phyloP scores from a whole-genome alignment of 2,329 filamentous ascomycete species.

The Colletotrichum melonis region DNA sequence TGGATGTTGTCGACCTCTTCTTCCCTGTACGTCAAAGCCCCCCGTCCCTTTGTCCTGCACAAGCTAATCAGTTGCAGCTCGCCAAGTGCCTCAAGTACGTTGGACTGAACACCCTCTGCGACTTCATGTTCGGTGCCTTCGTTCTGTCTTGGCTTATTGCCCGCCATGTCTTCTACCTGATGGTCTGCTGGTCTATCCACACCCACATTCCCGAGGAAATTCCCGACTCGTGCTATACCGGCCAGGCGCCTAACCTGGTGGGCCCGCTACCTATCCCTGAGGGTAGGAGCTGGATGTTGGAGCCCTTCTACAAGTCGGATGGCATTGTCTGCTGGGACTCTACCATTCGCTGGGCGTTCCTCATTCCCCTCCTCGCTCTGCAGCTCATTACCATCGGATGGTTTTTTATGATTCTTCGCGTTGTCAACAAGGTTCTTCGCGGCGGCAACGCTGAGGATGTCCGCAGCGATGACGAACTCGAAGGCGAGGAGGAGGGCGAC shows the following conservation, averaged over 20 bases:
- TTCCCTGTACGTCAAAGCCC: conserved; percentile 73
- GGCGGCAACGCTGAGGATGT: conserved; percentile 85
- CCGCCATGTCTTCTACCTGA: conserved; percentile 83
- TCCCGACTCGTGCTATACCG: conserved; percentile 77
- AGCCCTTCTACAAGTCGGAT: conserved; percentile 77
- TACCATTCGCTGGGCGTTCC: conserved; percentile 80
- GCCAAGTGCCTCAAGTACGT: conserved; percentile 96
- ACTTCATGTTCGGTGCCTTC: conserved; percentile 86
- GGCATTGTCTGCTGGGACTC: conserved; percentile 85
- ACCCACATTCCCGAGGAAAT: conserved; percentile 72
- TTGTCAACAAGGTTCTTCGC: conserved; percentile 82
- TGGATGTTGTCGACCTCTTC: conserved; percentile 93
- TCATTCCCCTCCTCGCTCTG: conserved; percentile 80
- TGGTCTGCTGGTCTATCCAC: conserved; percentile 86
- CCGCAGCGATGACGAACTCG: conserved; percentile 87
- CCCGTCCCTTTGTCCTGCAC: too few relatives aligned
- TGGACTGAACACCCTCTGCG: conserved; percentile 80
- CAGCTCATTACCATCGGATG: conserved; percentile 86
- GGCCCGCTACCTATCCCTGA: conserved; percentile 64
- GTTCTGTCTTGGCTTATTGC: conserved; percentile 86
- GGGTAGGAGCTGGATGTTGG: conserved; percentile 72
- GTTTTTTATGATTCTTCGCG: conserved; percentile 89
- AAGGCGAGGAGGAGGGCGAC: conserved; percentile 72
- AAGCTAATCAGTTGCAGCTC: conserved; percentile 60
- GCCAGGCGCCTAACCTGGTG: conserved; percentile 63